Percentiles rank a stretch among this genome's conserved stretches.
Evolutionary conservation across 1,139 yeast genomes (phyloP).

Genomic region (Yamadazyma jaroonii): DNA sequence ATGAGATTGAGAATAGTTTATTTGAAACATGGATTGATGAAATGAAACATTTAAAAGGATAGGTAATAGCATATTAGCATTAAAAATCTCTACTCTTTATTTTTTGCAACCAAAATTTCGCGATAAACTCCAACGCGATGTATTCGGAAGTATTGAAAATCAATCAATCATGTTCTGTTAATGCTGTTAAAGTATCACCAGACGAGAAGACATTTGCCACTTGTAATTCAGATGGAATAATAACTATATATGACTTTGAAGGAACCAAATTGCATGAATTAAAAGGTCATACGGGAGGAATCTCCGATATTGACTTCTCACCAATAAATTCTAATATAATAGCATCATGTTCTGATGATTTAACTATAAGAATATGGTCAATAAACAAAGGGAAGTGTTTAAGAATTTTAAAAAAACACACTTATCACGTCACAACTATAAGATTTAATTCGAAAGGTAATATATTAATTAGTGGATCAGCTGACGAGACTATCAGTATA

Average conservation of each 20-base stretch:
- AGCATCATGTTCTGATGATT: conserved; percentile 88
- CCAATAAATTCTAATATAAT: conserved; percentile 66
- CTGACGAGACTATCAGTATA: conserved; percentile 86
- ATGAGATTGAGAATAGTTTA: conserved; percentile 44
- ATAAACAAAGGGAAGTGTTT: conserved; percentile 49
- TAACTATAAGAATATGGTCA: conserved; percentile 76
- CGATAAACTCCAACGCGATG: conserved; percentile 1
- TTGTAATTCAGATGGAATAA: conserved; percentile 33
- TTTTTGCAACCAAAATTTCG: conserved; percentile 1
- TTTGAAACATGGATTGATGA: conserved; percentile 44
- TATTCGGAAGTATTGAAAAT: conserved; percentile 1
- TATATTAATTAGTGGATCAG: conserved; percentile 74
- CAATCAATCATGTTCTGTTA: conserved; percentile 7
- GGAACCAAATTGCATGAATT: conserved; percentile 31
- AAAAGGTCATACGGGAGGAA: conserved; percentile 64
- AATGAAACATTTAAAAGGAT: conserved; percentile 19
- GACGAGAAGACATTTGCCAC: conserved; percentile 63
- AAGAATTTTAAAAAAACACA: conserved; percentile 71
- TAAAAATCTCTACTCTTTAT: not conserved
- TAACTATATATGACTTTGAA: conserved; percentile 22
- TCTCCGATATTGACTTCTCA: conserved; percentile 72
- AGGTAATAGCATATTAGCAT: conserved; percentile 1
- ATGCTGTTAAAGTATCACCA: conserved; percentile 56
- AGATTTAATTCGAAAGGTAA: conserved; percentile 75
- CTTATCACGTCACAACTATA: conserved; percentile 78